These are phyloP conservation scores for Pterocarpus macrocarpus DNA, from an alignment of 306 rosid genomes.

Conservation along the genomic window DNA sequence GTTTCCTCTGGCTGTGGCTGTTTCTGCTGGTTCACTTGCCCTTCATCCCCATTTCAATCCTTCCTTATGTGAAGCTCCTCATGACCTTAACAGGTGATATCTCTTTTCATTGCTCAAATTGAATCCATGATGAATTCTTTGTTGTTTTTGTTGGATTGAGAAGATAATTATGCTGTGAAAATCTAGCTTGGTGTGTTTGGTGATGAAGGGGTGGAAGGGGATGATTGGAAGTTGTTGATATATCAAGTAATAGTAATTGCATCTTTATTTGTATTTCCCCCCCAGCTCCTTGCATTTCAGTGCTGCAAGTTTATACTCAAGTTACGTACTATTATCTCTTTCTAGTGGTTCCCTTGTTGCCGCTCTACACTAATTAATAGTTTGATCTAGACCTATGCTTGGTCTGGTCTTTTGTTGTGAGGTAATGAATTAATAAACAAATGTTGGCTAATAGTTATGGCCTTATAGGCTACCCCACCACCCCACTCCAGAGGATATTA, in stretches of 20 bases:
- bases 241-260: no score
- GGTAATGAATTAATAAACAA: not conserved
- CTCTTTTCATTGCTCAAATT: not conserved
- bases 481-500: not conserved
- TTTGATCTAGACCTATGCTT: not conserved
- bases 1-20: slow-evolving; percentile 75
- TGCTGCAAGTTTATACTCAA: no score
- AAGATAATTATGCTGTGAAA: not conserved
- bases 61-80: slow-evolving; percentile 60
- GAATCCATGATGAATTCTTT: not conserved
- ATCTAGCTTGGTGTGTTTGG: no score
- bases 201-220: no score
- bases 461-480: no score
- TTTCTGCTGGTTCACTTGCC: slow-evolving; percentile 74
- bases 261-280: no score
- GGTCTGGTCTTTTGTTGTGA: not conserved
- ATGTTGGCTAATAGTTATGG: not conserved
- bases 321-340: no score
- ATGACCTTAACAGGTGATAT: slow-evolving; percentile 49
- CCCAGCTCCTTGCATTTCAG: no score
- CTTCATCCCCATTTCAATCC: slow-evolving; percentile 58
- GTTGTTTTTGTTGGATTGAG: not conserved
- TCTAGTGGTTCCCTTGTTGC: no score
- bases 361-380: no score
- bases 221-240: no score